Conservation (phyloP, 2,329 filamentous ascomycete species). For the Tolypocladium capitatum region DNA sequence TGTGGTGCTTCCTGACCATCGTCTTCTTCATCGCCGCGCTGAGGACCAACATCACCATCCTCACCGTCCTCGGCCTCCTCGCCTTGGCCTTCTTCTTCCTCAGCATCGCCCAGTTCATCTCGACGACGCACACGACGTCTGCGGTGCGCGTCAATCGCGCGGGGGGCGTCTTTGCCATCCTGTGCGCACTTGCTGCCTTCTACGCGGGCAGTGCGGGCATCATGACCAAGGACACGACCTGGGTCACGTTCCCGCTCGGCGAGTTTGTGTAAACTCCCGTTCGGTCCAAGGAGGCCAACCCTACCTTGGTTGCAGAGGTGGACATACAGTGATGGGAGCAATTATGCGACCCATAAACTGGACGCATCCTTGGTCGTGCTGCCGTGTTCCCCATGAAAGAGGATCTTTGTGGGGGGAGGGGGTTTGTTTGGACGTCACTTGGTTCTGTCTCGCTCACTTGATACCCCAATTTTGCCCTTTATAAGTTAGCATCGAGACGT, state of each 20-base stretch:
- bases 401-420: neutral
- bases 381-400: neutral
- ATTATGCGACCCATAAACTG: neutral
- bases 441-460: neutral
- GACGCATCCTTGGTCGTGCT: neutral
- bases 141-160: slow-evolving; percentile 31
- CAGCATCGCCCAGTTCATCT: slow-evolving; percentile 40
- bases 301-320: neutral
- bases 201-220: slow-evolving; percentile 26
- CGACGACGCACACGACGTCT: slow-evolving; percentile 18
- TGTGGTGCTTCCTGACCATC: slow-evolving; percentile 47
- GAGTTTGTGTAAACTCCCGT: slow-evolving; percentile 10
- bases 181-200: slow-evolving; percentile 23
- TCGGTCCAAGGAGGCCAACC: neutral
- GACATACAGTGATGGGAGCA: neutral
- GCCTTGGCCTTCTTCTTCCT: slow-evolving; percentile 46
- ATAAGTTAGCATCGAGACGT: neutral
- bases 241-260: slow-evolving; percentile 26
- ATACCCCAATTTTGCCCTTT: neutral
- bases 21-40: slow-evolving; percentile 42
- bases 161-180: slow-evolving; percentile 23
- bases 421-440: neutral
- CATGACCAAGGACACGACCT: slow-evolving; percentile 28
- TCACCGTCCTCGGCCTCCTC: slow-evolving; percentile 44
- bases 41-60: slow-evolving; percentile 44